phyloP scores from a whole-genome alignment of 305 asterid genomes.

The Fraxinus latifolia region DNA sequence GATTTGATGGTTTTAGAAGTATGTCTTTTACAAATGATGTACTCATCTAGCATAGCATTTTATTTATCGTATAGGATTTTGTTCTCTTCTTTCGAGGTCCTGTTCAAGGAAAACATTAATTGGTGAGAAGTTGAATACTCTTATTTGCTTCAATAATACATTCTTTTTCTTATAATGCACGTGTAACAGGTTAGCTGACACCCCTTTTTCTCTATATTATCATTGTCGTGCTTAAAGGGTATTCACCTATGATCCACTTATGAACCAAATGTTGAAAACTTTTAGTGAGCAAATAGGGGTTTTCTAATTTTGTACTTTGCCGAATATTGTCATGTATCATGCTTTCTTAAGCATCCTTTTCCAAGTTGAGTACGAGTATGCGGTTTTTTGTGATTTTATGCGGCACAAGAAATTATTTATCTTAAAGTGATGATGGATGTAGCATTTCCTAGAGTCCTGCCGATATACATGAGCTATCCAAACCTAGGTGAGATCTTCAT shows the following conservation, averaged over 20 bases:
- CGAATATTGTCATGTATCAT: neutral
- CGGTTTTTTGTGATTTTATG: neutral
- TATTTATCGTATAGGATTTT: neutral
- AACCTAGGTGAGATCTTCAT: neutral
- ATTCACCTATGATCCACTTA: neutral
- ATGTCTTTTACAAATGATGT: constrained; percentile 1
- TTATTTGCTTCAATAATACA: neutral
- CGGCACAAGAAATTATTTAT: neutral
- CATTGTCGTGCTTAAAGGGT: neutral
- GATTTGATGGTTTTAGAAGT: constrained; percentile 5
- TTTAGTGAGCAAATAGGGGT: neutral
- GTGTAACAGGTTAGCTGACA: neutral
- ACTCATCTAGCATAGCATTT: neutral
- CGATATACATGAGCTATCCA: neutral
- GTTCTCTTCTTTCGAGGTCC: neutral
- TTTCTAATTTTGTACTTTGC: neutral
- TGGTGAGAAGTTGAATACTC: neutral
- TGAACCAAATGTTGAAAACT: neutral
- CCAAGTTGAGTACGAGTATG: neutral
- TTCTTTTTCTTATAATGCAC: neutral
- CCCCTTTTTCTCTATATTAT: neutral
- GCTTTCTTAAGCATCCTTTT: neutral
- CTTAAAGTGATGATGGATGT: neutral
- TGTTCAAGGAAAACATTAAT: neutral
- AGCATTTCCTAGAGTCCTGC: neutral